Base-by-base conservation (phyloP, 352 stramenopile genomes). In the Globisporangium nagaii region DNA sequence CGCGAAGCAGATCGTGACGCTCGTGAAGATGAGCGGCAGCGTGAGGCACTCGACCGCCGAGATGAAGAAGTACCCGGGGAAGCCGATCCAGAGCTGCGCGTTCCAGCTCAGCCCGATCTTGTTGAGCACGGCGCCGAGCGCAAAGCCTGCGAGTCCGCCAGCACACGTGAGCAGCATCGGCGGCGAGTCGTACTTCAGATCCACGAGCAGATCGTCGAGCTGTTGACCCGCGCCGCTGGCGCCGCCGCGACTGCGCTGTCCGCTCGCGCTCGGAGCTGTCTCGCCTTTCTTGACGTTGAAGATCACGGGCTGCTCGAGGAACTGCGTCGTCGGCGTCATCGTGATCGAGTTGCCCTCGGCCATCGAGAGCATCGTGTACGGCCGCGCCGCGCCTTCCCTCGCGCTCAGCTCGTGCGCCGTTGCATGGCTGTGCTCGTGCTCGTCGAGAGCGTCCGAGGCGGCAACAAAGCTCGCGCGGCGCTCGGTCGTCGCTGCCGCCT, bases 21-120 rank as follows among this genome's bases (percentile, higher is more conserved):
- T 84, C n/a, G 77, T 86, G 65, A 86, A 88, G 42, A 88, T 77
- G n/a, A 88, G 63, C 34, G 74, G 77, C 15, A 88, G 48, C 19
- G 73, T 75, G 48, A 88, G 64, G 49, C 77, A 86, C 53, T 81
- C 70, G 25, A 84, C 55, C 1, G 58, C 50, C 11, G 55, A 53
- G 17, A 75, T 62, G 49, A 72, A 66, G 6, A 84, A 49, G 35
- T 43, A 61, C 2, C 77, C 74, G 2, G 70, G 6, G 7, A 75
- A 10, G 19, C 68, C 71, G 31, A 85, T 71, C 75, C 72, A 85
- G 19, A 62, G 37, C 50, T 77, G 56, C 2, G 39, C 63, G 20
- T 58, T 68, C 15, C 25, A 34, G 19, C 27, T 61, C 28, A 73
- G n/a, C 1, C 36, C 39, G 17, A 56, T 50, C 17, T 55, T 63